Base-by-base conservation (phyloP, 441 rosid species). In the Theobroma grandiflorum region DNA sequence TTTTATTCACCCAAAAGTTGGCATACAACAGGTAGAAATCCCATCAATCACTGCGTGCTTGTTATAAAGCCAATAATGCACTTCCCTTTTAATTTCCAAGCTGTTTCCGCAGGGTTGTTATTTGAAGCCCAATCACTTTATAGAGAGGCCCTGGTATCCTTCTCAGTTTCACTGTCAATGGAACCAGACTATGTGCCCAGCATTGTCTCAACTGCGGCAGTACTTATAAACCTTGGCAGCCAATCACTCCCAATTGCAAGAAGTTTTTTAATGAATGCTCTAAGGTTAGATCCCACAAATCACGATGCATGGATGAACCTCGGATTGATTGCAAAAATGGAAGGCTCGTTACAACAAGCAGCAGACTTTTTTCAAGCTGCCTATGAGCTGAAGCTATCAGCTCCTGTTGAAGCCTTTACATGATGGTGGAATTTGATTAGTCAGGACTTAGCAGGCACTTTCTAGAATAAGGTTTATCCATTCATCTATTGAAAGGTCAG, bases 291-390 rank as follows among this genome's bases (percentile, higher is more conserved):
- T 58, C 97, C 98, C 18, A 90, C 89, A 43, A 92, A 89, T 78
- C 94, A 93, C 9, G 85, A 90, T 40, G 95, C 95, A 2, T 97
- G 99, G 97, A 86, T 88, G 90, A 90, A 93, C 84, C 93, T 97
- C 26, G 98, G 97, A 49, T 74, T 86, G 76, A 86, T 97, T 82
- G 88, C 95, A 63, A 95, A 92, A 83, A 85, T 74, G 92, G 97
- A 97, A 86, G 99, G 98, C 80, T 89, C 89, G 5, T 77, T 89
- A 37, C 90, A 88, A 61, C 95, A 90, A 87, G 98, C 98, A 33
- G 95, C 97, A n/a, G 97, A 97, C 47, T 97, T 83, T 85, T 93
- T 91, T 85, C 98, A 97, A 84, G 98, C 98, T 75, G 98, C 99
- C 8, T 90, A 91, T 82, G 98, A 97, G 77, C 95, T 97, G 45